These are phyloP conservation scores for Aphanoascus verrucosus DNA, from an alignment of 2,329 filamentous ascomycete genomes.

Conservation along the genomic window DNA sequence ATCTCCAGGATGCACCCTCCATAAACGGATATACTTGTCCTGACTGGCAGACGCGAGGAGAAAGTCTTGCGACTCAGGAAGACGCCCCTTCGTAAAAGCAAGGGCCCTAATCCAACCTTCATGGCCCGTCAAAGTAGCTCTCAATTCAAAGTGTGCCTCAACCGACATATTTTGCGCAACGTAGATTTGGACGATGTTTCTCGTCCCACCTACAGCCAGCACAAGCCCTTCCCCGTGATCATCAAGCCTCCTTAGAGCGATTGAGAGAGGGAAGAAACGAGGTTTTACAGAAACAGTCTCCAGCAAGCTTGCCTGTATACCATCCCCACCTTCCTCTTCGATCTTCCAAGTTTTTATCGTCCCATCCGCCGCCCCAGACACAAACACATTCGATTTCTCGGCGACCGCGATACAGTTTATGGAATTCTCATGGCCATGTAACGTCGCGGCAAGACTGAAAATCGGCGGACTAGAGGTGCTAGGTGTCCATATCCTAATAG, in stretches of 20 bases:
- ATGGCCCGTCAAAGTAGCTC: conserved; percentile 73
- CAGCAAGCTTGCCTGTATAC: conserved; percentile 39
- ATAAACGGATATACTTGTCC: conserved; percentile 92
- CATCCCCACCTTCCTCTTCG: conserved; percentile 24
- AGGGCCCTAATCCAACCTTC: conserved; percentile 91
- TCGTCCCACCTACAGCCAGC: conserved; percentile 78
- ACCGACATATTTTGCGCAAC: conserved; percentile 41
- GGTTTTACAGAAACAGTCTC: conserved; percentile 65
- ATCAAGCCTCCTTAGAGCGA: conserved; percentile 58
- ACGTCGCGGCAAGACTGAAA: conserved; percentile 40
- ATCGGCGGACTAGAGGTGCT: conserved; percentile 18
- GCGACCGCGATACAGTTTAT: conserved; percentile 54
- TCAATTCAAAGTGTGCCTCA: conserved; percentile 50
- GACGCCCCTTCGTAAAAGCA: conserved; percentile 51
- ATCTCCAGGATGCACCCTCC: conserved; percentile 67
- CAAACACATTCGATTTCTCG: conserved; percentile 40
- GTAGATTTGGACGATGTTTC: conserved; percentile 69
- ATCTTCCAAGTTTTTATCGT: conserved; percentile 59
- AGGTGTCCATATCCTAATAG: conserved; percentile 53
- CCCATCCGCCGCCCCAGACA: conserved; percentile 53
- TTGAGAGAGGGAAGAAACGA: conserved; percentile 68
- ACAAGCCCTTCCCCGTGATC: conserved; percentile 37
- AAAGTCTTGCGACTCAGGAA: conserved; percentile 50
- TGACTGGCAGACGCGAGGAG: conserved; percentile 88
- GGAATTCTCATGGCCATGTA: conserved; percentile 59